A percentile compares a stretch with the other conserved stretches of the same genome.
Evolutionary conservation across 306 rosid genomes (phyloP).

Genomic region (Crataegus laevigata): DNA sequence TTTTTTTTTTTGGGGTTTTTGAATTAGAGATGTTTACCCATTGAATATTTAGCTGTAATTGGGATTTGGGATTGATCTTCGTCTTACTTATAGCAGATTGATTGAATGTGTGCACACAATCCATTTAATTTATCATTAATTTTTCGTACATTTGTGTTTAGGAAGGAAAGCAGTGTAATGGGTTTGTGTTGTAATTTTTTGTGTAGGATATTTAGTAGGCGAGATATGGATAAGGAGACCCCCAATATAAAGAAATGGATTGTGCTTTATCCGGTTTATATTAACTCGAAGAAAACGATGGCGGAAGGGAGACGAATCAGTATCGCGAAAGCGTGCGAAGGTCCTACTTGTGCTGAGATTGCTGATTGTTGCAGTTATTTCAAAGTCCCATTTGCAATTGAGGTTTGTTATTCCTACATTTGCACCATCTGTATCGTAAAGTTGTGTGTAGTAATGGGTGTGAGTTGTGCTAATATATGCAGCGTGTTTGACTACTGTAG

Average conservation of each 20-base stretch:
- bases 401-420: conserved; percentile 30
- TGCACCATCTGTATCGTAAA: not conserved
- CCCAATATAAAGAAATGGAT: conserved; percentile 68
- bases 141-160: not conserved
- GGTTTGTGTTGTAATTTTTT: not conserved
- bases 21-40: not conserved
- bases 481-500: conserved; percentile 27
- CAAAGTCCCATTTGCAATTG: conserved; percentile 64
- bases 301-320: conserved; percentile 84
- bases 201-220: conserved; percentile 5
- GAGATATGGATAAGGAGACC: conserved; percentile 52
- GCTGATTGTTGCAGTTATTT: conserved; percentile 78
- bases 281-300: conserved; percentile 75
- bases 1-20: not conserved
- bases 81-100: not conserved
- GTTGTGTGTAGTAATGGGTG: not conserved
- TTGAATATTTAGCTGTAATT: not conserved
- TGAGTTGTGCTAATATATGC: not conserved
- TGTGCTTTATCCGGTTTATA: conserved; percentile 72
- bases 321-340: conserved; percentile 34
- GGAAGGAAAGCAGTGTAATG: conserved; percentile 3
- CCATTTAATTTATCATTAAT: too few relatives aligned
- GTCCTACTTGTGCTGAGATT: conserved; percentile 66
- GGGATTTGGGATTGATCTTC: not conserved
- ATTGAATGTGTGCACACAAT: not conserved